These are phyloP conservation scores for Ophiognomonia clavigignenti-juglandacearum DNA, from an alignment of 2,329 filamentous ascomycete genomes.

Conservation along the genomic window DNA sequence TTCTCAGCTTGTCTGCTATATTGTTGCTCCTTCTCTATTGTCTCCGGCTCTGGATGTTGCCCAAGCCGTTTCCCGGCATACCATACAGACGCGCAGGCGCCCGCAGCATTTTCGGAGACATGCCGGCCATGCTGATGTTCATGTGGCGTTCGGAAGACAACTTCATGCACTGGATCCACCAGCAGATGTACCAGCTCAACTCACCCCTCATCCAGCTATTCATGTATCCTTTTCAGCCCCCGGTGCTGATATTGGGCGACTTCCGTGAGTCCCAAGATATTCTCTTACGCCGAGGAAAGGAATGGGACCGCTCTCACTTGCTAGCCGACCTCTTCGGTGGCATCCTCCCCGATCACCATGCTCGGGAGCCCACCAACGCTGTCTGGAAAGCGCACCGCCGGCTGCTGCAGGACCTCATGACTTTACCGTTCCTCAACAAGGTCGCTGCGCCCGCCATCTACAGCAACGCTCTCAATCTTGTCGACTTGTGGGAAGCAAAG, in stretches of 20 bases:
- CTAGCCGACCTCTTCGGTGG: not conserved
- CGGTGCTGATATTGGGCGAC: conserved; percentile 25
- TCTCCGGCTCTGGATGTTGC: no score
- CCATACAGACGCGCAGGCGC: no score
- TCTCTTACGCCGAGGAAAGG: conserved; percentile 15
- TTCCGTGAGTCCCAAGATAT: conserved; percentile 17
- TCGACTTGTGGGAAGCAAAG: conserved; percentile 17
- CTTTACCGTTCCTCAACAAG: not conserved
- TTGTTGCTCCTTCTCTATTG: no score
- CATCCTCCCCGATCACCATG: not conserved
- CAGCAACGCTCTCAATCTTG: conserved; percentile 12
- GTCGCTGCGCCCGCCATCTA: not conserved
- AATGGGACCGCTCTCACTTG: conserved; percentile 4
- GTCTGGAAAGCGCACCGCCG: not conserved
- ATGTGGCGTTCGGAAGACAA: no score
- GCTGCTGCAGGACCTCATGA: conserved; percentile 5
- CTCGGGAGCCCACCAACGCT: not conserved
- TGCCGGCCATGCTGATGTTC: no score
- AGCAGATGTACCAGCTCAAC: no score
- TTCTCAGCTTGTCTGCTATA: no score
- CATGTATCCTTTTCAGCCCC: conserved; percentile 40
- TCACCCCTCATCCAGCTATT: conserved; percentile 19
- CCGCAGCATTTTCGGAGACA: no score
- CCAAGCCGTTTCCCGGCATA: no score
- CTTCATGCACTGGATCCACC: no score